Percentiles rank a stretch among this genome's conserved stretches.
phyloP scores from a whole-genome alignment of 129 eudicot genomes.

The Escallonia herrerae region DNA sequence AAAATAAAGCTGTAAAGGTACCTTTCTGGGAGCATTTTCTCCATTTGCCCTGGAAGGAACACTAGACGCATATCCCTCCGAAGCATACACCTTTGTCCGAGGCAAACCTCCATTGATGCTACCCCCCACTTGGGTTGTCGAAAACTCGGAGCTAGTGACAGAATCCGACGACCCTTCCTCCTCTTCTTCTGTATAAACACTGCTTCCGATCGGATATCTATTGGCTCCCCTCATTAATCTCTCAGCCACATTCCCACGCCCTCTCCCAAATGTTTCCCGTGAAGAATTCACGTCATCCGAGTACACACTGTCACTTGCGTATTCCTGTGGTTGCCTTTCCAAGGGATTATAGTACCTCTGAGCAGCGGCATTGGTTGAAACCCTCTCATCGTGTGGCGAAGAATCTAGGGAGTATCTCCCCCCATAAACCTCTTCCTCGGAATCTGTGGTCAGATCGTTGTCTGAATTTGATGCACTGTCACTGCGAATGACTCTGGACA shows the following conservation, averaged over 20 bases:
- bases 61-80: constrained; percentile 36
- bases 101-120: constrained; percentile 37
- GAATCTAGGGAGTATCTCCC: constrained; percentile 79
- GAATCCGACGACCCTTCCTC: constrained; percentile 72
- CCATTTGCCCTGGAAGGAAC: constrained; percentile 26
- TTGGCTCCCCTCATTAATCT: constrained; percentile 46
- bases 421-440: constrained; percentile 67
- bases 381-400: constrained; percentile 63
- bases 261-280: constrained; percentile 44
- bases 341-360: constrained; percentile 34
- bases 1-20: constrained; percentile 2
- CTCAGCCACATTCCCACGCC: constrained; percentile 30
- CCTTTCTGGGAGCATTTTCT: constrained; percentile 14
- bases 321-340: constrained; percentile 27
- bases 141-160: constrained; percentile 67
- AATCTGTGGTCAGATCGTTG: constrained; percentile 54
- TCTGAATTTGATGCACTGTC: constrained; percentile 50
- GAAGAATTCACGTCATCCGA: constrained; percentile 70
- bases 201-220: constrained; percentile 51
- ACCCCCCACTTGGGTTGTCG: constrained; percentile 49
- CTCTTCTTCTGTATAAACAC: constrained; percentile 61
- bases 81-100: constrained; percentile 21
- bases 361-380: constrained; percentile 19
- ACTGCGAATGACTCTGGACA: constrained; percentile 49
- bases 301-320: constrained; percentile 38